Base-by-base conservation (phyloP, 345 rosid species). In the Ailanthus altissimus region DNA sequence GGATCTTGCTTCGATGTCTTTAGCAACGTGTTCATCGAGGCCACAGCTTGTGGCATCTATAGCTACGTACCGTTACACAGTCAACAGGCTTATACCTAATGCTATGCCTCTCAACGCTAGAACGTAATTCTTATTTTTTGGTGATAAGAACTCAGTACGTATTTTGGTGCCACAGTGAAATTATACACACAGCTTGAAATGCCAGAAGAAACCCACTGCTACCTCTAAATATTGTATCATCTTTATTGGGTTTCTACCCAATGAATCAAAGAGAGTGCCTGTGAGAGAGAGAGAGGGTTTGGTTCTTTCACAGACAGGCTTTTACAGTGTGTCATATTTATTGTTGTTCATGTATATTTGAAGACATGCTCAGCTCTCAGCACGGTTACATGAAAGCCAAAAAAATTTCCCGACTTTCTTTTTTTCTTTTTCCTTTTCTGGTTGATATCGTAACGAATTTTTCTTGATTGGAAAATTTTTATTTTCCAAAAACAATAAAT, bases 231-330 rank as follows among this genome's bases (percentile, higher is more conserved):
- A 70, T 62, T 16, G 16, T 25, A 36, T 50, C 71, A 25, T 75
- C 78, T 75, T 75, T 75, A 75, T 75, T 51, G 78, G 78, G 62
- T 65, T 75, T 75, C 78, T 40, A 56, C 50, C 75, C 63, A 40
- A 11, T 42, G n/a, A 53, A 38, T 38, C 63, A 40, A 71, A 38
- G 43, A 12, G 12, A 4, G 32, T 2, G 49, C 4, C 38, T 12
- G 54, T 4, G 71, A 67, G 40, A 46, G 53, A 43, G 28, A 67
- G 50, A 13, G 8, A 25, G 69, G 40, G 18, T 9, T n/a, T 9
- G 20, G 13, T 13, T 54, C 38, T 64, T 42, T 36, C 14, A 23
- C 78, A 75, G 63, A 23, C 78, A 75, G 72, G 78, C 64, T 75
- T 65, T 75, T 75, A 75, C 72, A 65, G 78, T 51, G 11, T 65